These are phyloP conservation scores for Suhomyces canberraensis DNA, from an alignment of 805 yeast genomes.

Conservation along the genomic window DNA sequence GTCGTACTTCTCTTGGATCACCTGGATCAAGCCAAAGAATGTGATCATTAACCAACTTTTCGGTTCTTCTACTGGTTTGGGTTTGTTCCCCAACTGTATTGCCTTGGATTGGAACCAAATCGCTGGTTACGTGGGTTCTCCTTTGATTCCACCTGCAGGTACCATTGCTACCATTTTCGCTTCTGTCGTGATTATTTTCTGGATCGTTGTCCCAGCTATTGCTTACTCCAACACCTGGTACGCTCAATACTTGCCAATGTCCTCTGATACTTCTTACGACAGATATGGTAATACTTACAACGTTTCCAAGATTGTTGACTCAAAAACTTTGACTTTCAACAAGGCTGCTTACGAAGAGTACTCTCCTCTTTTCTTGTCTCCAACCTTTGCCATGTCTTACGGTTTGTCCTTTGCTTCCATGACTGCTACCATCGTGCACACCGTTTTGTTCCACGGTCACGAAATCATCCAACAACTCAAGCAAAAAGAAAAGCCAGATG, in stretches of 20 bases:
- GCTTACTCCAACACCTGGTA: slow-evolving; percentile 58
- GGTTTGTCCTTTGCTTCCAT: slow-evolving; percentile 60
- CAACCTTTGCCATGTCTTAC: slow-evolving; percentile 57
- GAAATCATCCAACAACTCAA: slow-evolving; percentile 40
- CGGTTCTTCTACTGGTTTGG: slow-evolving; percentile 61
- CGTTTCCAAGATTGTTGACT: slow-evolving; percentile 46
- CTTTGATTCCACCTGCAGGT: slow-evolving; percentile 60
- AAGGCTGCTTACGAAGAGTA: slow-evolving; percentile 49
- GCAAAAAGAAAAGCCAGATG: slow-evolving; percentile 32
- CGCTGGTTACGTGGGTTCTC: slow-evolving; percentile 55
- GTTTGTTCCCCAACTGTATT: slow-evolving; percentile 50
- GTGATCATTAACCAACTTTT: slow-evolving; percentile 61
- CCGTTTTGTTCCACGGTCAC: slow-evolving; percentile 53
- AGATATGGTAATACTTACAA: slow-evolving; percentile 49
- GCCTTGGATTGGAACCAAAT: slow-evolving; percentile 70
- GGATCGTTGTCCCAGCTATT: slow-evolving; percentile 52
- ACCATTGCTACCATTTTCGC: slow-evolving; percentile 44
- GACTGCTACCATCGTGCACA: slow-evolving; percentile 57
- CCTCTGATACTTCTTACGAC: slow-evolving; percentile 46
- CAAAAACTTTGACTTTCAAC: slow-evolving; percentile 39
- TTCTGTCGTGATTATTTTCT: slow-evolving; percentile 36
- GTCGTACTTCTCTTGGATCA: slow-evolving; percentile 58
- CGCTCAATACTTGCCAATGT: slow-evolving; percentile 58
- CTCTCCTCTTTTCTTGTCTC: slow-evolving; percentile 62
- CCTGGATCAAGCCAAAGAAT: slow-evolving; percentile 65